Conservation (phyloP, 1,139 yeast species). For the Magnusiomyces suaveolens region DNA sequence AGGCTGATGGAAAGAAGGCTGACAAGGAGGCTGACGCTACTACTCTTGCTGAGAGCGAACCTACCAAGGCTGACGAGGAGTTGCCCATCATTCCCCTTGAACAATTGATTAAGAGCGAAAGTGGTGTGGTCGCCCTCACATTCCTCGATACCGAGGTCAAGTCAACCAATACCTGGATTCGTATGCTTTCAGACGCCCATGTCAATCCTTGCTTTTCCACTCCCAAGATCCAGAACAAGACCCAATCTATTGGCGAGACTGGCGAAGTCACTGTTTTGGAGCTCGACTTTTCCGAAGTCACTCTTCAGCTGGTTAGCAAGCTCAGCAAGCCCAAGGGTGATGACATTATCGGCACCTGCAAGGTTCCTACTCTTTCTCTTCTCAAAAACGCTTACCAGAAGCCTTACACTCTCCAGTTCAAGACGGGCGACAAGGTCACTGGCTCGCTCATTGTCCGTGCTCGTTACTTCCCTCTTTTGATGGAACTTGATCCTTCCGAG, state of each 20-base stretch:
- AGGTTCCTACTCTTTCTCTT: slow-evolving; percentile 59
- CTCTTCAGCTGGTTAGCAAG: slow-evolving; percentile 49
- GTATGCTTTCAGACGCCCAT: slow-evolving; percentile 64
- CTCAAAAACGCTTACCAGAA: slow-evolving; percentile 54
- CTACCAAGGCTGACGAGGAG: slow-evolving; percentile 24
- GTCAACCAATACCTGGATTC: slow-evolving; percentile 50
- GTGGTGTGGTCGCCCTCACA: slow-evolving; percentile 71
- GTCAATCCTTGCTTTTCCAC: slow-evolving; percentile 54
- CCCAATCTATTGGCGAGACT: slow-evolving; percentile 34
- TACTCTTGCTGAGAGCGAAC: slow-evolving; percentile 15
- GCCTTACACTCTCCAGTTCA: slow-evolving; percentile 47
- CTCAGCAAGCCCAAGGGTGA: slow-evolving; percentile 43
- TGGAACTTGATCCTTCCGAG: slow-evolving; percentile 63
- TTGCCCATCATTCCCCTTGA: slow-evolving; percentile 47
- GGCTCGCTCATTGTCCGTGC: slow-evolving; percentile 50
- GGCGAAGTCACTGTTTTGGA: slow-evolving; percentile 72
- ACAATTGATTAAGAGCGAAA: slow-evolving; percentile 50
- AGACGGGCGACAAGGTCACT: slow-evolving; percentile 43
- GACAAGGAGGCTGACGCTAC: slow-evolving; percentile 12
- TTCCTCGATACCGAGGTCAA: slow-evolving; percentile 47
- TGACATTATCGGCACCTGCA: slow-evolving; percentile 52
- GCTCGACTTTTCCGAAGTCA: slow-evolving; percentile 59
- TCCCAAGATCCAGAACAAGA: slow-evolving; percentile 34
- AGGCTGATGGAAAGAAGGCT: slow-evolving; percentile 19
- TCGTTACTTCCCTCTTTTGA: slow-evolving; percentile 67